Evolutionary conservation across 2,329 filamentous ascomycete species (phyloP), one percentile per base, ranked within the genome.

Genomic region (Boeremia exigua): DNA sequence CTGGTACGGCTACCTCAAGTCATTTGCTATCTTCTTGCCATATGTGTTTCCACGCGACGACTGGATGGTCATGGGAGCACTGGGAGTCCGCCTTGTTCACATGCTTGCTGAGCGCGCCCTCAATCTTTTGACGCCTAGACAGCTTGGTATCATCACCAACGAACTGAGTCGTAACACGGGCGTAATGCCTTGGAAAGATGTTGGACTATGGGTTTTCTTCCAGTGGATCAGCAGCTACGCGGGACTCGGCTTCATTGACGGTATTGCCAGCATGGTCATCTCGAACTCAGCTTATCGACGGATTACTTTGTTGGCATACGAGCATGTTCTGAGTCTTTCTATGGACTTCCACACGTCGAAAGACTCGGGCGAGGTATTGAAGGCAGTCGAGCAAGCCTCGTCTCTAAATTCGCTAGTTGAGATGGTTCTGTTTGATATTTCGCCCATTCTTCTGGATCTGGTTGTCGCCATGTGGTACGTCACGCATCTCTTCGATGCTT

Each of bases 71-170:
- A 90, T 95, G 70, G 72, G 89, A 15, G 87, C 87, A 49, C 84
- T 90, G 17, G 77, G 84, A 10, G 79, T 90, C 4, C 87, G 95
- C 39, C 83, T 84, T 0, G 38, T 90, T 1, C 89, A 89, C 62
- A 79, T 95, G 19, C 72, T 92, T n/a, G 78, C 81, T 47, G 84
- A 87, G 51, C 91, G 93, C 61, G 84, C 84, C 5, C 79, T 96
- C 45, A 91, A 92, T 64, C 79, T 96, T 12, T 77, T 96, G 37
- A 86, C 92, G 29, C 92, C 92, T n/a, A 84, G 89, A 17, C 90
- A 95, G 69, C 85, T 94, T 29, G 92, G 91, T 60, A 86, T 90
- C 54, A 87, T 96, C 60, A 88, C 91, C 60, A 86, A 95, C 66
- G 84, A 84, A 57, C 77, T 96, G 19, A 81, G 81, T 28, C 80